Evolutionary conservation across 768 basidiomycete species (phyloP), one percentile per base, ranked within the genome.

Genomic region (Russula compacta): DNA sequence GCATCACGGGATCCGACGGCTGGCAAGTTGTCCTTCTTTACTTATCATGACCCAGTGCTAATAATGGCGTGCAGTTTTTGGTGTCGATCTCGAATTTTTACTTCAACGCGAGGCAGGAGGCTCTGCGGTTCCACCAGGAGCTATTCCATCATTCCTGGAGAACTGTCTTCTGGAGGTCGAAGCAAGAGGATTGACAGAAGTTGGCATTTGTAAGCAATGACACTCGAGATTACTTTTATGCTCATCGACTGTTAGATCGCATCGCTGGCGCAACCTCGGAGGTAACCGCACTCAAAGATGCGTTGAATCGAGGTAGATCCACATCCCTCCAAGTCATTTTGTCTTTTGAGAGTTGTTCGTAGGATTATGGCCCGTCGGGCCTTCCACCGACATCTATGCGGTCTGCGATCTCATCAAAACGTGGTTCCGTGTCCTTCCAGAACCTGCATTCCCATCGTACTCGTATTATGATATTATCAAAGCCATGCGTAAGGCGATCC

Each of bases 391-490:
- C 67, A 86, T 93, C 46, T 86, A 92, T 71, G 87, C 88, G 38
- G 81, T 93, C 40, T 84, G 90, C 61, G 92, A 92, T 69, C 74
- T 89, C 61, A 80, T 94, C 69, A 92, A 92, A 74, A 81, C 86
- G 0, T 93, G 89, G 89, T 87, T 93, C 77, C 82, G 92, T 38
- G 75, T 87, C 12, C 76, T 94, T 15, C 91, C 92, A 11, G 87
- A 89, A 63, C 84, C 89, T 10, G 73, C 92, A 39, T 87, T 94
- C 72, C 88, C 89, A 32, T 72, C 85, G 17, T 71, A 78, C 7
- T 81, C 81, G 3, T 92, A 92, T 70, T 76, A 79, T 65, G 79
- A 83, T 4, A 78, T 89, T 47, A 85, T 93, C 67, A 79, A 81
- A 44, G 84, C 84, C 1, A 86, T 84, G 72, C 81, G 91, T 92